These are phyloP conservation scores for Allium cepa DNA, from an alignment of 106 monocot species.

Conservation along the genomic window DNA sequence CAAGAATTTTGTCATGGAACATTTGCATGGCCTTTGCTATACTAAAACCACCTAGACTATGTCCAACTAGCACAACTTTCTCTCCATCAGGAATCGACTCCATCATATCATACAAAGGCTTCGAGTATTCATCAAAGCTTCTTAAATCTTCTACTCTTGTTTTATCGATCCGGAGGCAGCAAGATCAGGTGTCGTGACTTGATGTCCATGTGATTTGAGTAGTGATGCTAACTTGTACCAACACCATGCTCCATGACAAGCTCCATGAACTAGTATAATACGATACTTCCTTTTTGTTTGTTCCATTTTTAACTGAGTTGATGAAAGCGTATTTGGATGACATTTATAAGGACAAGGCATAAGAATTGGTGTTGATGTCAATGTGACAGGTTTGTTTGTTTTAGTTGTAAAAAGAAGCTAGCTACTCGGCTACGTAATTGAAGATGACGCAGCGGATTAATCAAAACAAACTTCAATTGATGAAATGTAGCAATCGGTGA, in stretches of 20 bases:
- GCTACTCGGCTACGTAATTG: too few species aligned
- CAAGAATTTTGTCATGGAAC: conserved; percentile 27
- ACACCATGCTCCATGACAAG: conserved; percentile 41
- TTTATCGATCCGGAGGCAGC: conserved; percentile 19
- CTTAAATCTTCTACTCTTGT: conserved; percentile 1
- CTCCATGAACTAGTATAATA: conserved; percentile 32
- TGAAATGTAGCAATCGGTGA: too few species aligned
- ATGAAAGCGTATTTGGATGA: background rate
- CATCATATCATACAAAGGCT: conserved; percentile 20
- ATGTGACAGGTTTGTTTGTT: too few species aligned
- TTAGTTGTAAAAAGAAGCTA: too few species aligned
- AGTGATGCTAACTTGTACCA: conserved; percentile 37
- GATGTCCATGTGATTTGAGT: conserved; percentile 16
- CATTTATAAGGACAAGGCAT: too few species aligned
- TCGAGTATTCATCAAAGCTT: conserved; percentile 16
- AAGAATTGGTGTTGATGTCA: too few species aligned
- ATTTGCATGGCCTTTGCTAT: conserved; percentile 20
- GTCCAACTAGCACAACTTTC: conserved; percentile 27
- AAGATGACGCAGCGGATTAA: too few species aligned
- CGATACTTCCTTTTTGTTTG: background rate
- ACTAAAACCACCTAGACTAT: conserved; percentile 33
- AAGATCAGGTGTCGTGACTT: conserved; percentile 25
- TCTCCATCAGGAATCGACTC: conserved; percentile 3
- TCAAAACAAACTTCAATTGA: too few species aligned
- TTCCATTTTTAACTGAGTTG: background rate